phyloP scores from a whole-genome alignment of 2,329 filamentous ascomycete species.

The Colletotrichum plurivorum region DNA sequence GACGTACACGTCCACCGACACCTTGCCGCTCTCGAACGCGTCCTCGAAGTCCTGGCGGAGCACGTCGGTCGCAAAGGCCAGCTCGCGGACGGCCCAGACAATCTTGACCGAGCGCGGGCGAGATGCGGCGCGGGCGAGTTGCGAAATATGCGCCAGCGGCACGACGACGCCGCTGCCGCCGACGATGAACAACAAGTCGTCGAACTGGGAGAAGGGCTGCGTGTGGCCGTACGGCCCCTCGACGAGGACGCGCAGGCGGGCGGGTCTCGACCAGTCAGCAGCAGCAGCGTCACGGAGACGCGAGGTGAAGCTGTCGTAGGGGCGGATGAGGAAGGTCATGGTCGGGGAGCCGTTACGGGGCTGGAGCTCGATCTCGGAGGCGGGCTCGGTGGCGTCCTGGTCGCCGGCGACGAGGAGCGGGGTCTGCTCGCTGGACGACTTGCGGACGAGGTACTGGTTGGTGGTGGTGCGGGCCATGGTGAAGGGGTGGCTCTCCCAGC shows the following conservation, averaged over 20 bases:
- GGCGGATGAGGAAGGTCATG: slow-evolving; percentile 61
- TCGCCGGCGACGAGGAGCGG: slow-evolving; percentile 48
- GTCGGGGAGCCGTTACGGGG: slow-evolving; percentile 31
- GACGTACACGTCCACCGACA: slow-evolving; percentile 55
- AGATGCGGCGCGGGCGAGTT: slow-evolving; percentile 43
- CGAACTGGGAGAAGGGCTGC: slow-evolving; percentile 54
- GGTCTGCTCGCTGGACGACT: slow-evolving; percentile 48
- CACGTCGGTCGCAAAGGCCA: slow-evolving; percentile 53
- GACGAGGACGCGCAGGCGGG: slow-evolving; percentile 53
- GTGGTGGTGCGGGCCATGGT: slow-evolving; percentile 54
- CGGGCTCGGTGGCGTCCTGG: slow-evolving; percentile 15
- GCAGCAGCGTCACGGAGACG: slow-evolving; percentile 52
- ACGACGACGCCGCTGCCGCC: slow-evolving; percentile 62
- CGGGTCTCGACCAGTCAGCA: slow-evolving; percentile 43
- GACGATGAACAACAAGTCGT: slow-evolving; percentile 58
- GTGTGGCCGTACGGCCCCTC: slow-evolving; percentile 62
- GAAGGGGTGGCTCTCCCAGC: slow-evolving; percentile 67
- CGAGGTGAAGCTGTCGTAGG: slow-evolving; percentile 60
- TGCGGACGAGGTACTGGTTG: slow-evolving; percentile 24
- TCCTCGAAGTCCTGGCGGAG: slow-evolving; percentile 51
- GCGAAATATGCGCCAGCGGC: slow-evolving; percentile 55
- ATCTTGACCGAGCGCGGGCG: slow-evolving; percentile 49
- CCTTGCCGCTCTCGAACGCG: slow-evolving; percentile 45
- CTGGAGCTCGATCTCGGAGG: slow-evolving; percentile 28
- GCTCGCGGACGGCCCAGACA: slow-evolving; percentile 61